These are phyloP conservation scores for Jaenimonas drosophilae DNA, from an alignment of 208 protist species.

Conservation along the genomic window DNA sequence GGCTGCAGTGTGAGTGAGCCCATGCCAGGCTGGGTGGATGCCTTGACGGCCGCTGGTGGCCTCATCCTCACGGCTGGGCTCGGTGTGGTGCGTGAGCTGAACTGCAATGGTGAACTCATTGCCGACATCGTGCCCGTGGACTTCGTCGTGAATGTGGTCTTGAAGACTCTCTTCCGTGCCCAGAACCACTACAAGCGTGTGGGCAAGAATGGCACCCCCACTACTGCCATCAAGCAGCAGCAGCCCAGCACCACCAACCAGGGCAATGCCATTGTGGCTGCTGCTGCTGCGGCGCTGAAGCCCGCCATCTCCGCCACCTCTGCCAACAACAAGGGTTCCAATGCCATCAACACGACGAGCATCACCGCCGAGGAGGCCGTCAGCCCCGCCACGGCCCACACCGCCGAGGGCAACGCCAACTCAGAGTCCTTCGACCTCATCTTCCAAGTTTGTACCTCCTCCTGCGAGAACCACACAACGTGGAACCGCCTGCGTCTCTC, in stretches of 20 bases:
- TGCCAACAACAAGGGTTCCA: not conserved
- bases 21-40: constrained; percentile 78
- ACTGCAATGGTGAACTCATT: constrained; percentile 20
- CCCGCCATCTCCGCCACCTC: not conserved
- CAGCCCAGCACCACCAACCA: not conserved
- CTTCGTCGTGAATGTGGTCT: constrained; percentile 66
- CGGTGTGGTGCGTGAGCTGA: constrained; percentile 58
- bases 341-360: not conserved
- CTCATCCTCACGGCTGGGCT: constrained; percentile 57
- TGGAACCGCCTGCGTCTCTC: constrained; percentile 29
- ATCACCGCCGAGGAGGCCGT: not conserved
- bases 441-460: constrained; percentile 52
- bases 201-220: not conserved
- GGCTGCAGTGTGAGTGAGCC: constrained; percentile 66
- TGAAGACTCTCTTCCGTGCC: constrained; percentile 78
- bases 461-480: constrained; percentile 28
- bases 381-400: constrained; percentile 4
- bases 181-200: constrained; percentile 23
- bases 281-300: not conserved
- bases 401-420: constrained; percentile 3
- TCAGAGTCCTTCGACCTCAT: constrained; percentile 27
- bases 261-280: not conserved
- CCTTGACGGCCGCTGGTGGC: constrained; percentile 65
- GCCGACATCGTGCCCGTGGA: constrained; percentile 83
- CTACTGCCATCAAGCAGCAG: not conserved